A percentile compares a stretch with the other conserved stretches of the same genome.
phyloP scores from a whole-genome alignment of 768 basidiomycete species.

The Russula lepida region DNA sequence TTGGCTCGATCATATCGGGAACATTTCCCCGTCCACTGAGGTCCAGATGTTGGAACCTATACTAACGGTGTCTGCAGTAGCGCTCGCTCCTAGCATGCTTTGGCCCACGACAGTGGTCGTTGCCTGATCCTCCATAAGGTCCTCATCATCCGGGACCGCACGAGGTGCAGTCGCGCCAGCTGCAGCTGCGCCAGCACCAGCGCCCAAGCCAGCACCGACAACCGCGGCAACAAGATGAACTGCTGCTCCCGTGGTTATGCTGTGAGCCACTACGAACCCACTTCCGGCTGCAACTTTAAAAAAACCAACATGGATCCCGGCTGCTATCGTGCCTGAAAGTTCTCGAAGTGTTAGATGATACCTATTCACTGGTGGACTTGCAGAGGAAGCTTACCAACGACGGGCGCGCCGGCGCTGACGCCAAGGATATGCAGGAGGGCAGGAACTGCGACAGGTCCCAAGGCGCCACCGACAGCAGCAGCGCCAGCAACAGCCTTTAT shows the following conservation, averaged over 20 bases:
- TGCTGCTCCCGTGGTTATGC: slow-evolving; percentile 8
- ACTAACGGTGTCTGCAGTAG: too few relatives aligned
- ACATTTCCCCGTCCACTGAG: too few relatives aligned
- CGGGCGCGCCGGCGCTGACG: slow-evolving; percentile 1
- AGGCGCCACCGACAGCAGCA: background rate
- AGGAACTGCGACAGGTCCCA: background rate
- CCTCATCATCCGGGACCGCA: background rate
- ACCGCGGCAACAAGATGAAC: background rate
- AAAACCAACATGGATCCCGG: slow-evolving; percentile 3
- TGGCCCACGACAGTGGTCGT: too few relatives aligned
- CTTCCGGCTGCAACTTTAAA: slow-evolving; percentile 8
- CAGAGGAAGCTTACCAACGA: background rate
- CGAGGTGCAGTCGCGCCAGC: too few relatives aligned
- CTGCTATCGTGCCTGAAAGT: background rate
- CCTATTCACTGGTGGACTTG: background rate
- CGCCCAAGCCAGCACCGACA: background rate
- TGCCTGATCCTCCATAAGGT: background rate
- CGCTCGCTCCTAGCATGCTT: too few relatives aligned
- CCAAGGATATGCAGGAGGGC: background rate
- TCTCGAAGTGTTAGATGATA: background rate
- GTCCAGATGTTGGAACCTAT: too few relatives aligned
- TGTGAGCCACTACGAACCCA: background rate
- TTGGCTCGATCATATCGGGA: too few relatives aligned
- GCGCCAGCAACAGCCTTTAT: background rate
- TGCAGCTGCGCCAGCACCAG: background rate